These are phyloP conservation scores for Mucuna pruriens DNA, from an alignment of 306 rosid species.

Conservation along the genomic window DNA sequence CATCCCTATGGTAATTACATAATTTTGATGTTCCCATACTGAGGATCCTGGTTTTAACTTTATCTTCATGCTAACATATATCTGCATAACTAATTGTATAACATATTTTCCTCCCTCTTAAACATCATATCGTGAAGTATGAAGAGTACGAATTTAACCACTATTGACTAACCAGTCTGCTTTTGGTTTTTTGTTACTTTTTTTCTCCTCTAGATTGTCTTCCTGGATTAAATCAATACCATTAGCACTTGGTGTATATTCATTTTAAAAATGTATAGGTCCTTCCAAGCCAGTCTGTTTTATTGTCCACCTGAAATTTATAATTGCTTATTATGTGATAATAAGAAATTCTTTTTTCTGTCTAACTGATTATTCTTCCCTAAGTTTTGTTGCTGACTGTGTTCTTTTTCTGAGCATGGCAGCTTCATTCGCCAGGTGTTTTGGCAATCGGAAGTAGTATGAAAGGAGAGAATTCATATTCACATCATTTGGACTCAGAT, in stretches of 20 bases:
- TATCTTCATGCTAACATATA: neutral
- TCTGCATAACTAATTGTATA: neutral
- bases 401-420: slow-evolving; percentile 49
- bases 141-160: neutral
- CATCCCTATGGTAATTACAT: neutral
- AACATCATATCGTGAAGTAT: slow-evolving; percentile 28
- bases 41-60: slow-evolving; percentile 4
- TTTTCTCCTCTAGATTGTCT: slow-evolving; percentile 7
- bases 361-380: slow-evolving; percentile 2
- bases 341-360: neutral
- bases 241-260: neutral
- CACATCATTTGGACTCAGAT: slow-evolving; percentile 96
- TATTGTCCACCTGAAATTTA: slow-evolving; percentile 13
- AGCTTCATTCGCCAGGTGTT: slow-evolving; percentile 97
- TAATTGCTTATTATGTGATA: slow-evolving; percentile 15
- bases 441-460: slow-evolving; percentile 97
- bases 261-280: slow-evolving; percentile 1
- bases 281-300: slow-evolving; percentile 4
- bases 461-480: slow-evolving; percentile 98
- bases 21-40: neutral
- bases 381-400: slow-evolving; percentile 43
- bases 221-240: slow-evolving; percentile 14
- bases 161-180: no score
- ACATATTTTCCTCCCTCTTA: slow-evolving; percentile 19
- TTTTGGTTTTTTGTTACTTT: slow-evolving; percentile 8